Evolutionary conservation across 1,139 yeast genomes (phyloP).

Genomic region (Blastobotrys persicus): DNA sequence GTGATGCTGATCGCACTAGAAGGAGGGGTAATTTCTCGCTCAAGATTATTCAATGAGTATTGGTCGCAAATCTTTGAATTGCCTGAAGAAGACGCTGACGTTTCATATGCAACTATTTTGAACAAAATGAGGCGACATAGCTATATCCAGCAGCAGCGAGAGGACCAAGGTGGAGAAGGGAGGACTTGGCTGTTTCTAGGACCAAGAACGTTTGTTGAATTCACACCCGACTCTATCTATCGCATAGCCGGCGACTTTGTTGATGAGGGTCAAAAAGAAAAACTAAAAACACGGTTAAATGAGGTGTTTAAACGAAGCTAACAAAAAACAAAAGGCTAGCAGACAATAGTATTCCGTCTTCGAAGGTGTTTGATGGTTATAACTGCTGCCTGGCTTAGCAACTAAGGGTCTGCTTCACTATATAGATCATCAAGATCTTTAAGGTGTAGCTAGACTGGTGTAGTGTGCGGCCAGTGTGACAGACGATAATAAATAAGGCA

Average conservation of each 20-base stretch:
- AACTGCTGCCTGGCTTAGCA: too few relatives aligned
- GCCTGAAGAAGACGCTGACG: constrained; percentile 2
- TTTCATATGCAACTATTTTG: constrained; percentile 8
- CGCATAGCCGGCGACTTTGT: background rate
- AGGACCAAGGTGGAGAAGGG: background rate
- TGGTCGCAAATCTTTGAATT: background rate
- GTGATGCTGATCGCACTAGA: constrained; percentile 11
- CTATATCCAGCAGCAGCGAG: constrained; percentile 8
- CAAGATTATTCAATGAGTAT: constrained; percentile 1
- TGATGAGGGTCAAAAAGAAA: background rate
- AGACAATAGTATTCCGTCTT: too few relatives aligned
- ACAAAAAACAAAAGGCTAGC: too few relatives aligned
- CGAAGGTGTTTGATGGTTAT: too few relatives aligned
- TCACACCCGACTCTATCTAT: background rate
- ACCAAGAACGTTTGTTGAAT: constrained; percentile 7
- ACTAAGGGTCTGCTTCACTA: too few relatives aligned
- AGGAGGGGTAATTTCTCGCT: constrained; percentile 9
- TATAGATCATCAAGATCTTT: too few relatives aligned
- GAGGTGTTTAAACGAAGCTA: background rate
- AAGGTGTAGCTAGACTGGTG: too few relatives aligned
- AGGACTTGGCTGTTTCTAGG: constrained; percentile 4
- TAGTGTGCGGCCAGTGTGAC: too few relatives aligned
- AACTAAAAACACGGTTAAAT: background rate
- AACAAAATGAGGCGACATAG: constrained; percentile 10
- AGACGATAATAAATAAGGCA: too few relatives aligned